Base-by-base conservation (phyloP, 2,329 filamentous ascomycete genomes). In the Neofusicoccum parvum region DNA sequence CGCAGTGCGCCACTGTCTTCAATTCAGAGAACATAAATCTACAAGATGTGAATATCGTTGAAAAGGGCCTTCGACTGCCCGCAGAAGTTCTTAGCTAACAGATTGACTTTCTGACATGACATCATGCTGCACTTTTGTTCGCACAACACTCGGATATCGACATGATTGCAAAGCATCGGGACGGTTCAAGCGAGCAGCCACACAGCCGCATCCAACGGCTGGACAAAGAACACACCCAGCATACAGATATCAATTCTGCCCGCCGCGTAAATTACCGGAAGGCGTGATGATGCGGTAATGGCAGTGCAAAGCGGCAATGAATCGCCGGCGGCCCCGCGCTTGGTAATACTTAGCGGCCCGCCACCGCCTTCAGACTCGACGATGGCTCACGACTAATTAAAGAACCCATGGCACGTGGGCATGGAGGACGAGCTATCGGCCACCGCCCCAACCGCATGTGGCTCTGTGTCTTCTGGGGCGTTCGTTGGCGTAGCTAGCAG, bases 271-370 rank as follows among this genome's bases (percentile, higher is more conserved):
- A 32, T 32, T 5, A 32, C 6, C 27, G 27, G 27, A 32, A 32
- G 27, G 1, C 5, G 27, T 32, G 27, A 32, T 3, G 23, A 23
- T 23, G 23, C 23, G 23, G 23, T 0, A 23, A 23, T 23, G 23
- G 23, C 23, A 39, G 36, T 34, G 39, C 39, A 14, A 39, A 15
- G 14, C 37, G 6, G 53, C 20, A 41, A 43, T 20, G 36, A 41
- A 4, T 58, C n/a, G 11, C 39, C 23, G 37, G 53, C 53, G 53
- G 15, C 54, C 54, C 54, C 54, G 54, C 54, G 23, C 39, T 58
- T 36, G 6, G 20, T 43, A 27, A 56, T 27, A n/a, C n/a, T n/a
- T n/a, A 15, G 27, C 54, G 54, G 53, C 20, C 54, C 39, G 54
- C 54, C 54, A 59, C 39, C 20, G 53, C 36, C 53, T 27, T 5